Percentiles rank a stretch among this genome's conserved stretches.
Evolutionary conservation across 2,329 filamentous ascomycete species (phyloP).

Genomic region (Stachybotrys echinatus): DNA sequence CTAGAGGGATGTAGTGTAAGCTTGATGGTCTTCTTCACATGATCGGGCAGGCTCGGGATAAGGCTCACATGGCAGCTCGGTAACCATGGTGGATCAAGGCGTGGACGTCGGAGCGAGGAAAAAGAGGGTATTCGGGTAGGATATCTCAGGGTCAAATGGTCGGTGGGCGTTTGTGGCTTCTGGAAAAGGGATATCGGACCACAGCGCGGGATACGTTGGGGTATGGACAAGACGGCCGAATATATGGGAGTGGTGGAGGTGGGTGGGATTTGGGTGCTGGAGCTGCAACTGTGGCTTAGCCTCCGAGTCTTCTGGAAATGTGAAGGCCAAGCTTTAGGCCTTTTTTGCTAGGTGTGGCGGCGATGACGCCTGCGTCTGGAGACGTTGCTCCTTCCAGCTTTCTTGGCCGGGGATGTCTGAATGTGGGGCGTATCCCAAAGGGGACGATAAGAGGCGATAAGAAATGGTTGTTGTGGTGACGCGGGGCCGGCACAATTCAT

Average conservation of each 20-base stretch:
- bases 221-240: too few species aligned
- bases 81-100: conserved; percentile 32
- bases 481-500: background rate
- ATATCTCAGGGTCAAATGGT: conserved; percentile 3
- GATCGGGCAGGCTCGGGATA: conserved; percentile 9
- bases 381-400: background rate
- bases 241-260: too few species aligned
- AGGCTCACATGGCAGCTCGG: conserved; percentile 43
- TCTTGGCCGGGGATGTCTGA: too few species aligned
- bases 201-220: too few species aligned
- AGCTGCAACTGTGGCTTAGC: too few species aligned
- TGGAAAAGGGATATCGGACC: background rate
- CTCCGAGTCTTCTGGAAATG: too few species aligned
- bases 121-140: conserved; percentile 1
- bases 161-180: background rate
- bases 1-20: conserved; percentile 39
- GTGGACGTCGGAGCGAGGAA: background rate
- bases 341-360: conserved; percentile 1
- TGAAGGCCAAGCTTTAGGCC: too few species aligned
- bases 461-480: conserved; percentile 26
- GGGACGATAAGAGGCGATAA: conserved; percentile 7
- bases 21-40: conserved; percentile 5
- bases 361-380: background rate
- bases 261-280: too few species aligned
- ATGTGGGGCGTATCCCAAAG: too few species aligned